Base-by-base conservation (phyloP, 495 filamentous ascomycete species). In the Rhizodiscina lignyota region DNA sequence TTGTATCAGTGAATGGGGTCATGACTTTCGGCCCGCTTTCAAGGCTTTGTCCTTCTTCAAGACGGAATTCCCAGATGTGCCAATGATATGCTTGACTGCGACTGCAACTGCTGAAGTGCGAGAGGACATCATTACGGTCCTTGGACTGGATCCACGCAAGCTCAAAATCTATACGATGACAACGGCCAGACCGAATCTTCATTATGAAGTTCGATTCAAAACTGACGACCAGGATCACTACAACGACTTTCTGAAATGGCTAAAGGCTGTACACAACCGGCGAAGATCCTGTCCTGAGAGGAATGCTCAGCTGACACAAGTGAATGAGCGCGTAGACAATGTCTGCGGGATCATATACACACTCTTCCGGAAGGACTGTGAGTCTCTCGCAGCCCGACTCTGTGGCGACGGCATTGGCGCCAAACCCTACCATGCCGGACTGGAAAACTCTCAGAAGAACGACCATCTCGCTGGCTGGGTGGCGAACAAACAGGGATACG, bases 1-100 rank as follows among this genome's bases (percentile, higher is more conserved):
- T 52, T 94, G 87, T 52, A 93, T 96, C 43, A 86, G 79, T 6
- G 86, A 96, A 74, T 96, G 87, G 87, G 87, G 87, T 13, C 86
- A 96, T 52, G 87, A 96, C 53, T 96, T 96, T 48, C 79, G 87
- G n/a, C 79, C 79, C 13, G 77, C 83, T 21, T 94, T 93, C 56
- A 82, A 83, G 44, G 67, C 77, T 18, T 68, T 96, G n/a, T 74
- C 72, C 4, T 93, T 80, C 73, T 92, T 96, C 61, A 82, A 79
- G 40, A 62, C 67, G 19, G 72, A 72, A 16, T 79, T 82, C 39
- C 85, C 85, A 0, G 63, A 76, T 19, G 81, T 94, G 0, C 84
- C 87, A 17, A 76, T 94, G 21, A 92, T 85, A 43, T 87, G 83
- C 32, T 65, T 92, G 13, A 96, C 87, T 0, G 87, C 87, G 2